Evolutionary conservation across 2,329 filamentous ascomycete species (phyloP), one percentile per base, ranked within the genome.

Genomic region (Beauveria rudraprayagi): DNA sequence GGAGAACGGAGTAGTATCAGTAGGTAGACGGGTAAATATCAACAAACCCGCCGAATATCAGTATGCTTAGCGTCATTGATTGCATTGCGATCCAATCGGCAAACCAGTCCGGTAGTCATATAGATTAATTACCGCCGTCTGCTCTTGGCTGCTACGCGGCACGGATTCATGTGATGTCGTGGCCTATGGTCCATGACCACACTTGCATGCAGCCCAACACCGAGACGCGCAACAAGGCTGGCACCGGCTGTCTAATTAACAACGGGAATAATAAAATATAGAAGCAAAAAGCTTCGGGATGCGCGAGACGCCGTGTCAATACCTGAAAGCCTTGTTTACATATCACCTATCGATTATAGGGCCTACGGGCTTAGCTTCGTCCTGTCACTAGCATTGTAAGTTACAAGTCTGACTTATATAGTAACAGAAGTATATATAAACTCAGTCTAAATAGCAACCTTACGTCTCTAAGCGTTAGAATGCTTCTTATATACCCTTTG

Each of bases 1-100:
- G 56, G 56, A 41, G 56, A 52, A 34, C 46, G 46, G 55, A 30
- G 46, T 57, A 58, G 55, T 58, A 37, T 37, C 11, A 16, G 34
- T 37, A 37, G 34, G 34, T 37, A 37, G 34, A 6, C 34, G 14
- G 14, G 34, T 37, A 16, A 34, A 37, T 16, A 16, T 37, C 34
- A 37, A 37, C 34, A 37, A 37, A 37, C 11, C 11, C 11, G 14
- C 34, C 4, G 11, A 37, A 16, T 37, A 16, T 37, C 34, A 37
- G 34, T 37, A 14, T 37, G 11, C 34, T 14, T 34, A 54, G 51
- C 51, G 22, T 40, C 30, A 26, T 43, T 43, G 7, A n/a, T 43
- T 19, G n/a, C 41, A 37, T 37, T 37, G 34, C 5, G 14, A 37
- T 14, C 34, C 5, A 14, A 37, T 14, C 11, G 11, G 34, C 34